Conservation (phyloP, 179 eudicot genomes). For the Silene coronaria region DNA sequence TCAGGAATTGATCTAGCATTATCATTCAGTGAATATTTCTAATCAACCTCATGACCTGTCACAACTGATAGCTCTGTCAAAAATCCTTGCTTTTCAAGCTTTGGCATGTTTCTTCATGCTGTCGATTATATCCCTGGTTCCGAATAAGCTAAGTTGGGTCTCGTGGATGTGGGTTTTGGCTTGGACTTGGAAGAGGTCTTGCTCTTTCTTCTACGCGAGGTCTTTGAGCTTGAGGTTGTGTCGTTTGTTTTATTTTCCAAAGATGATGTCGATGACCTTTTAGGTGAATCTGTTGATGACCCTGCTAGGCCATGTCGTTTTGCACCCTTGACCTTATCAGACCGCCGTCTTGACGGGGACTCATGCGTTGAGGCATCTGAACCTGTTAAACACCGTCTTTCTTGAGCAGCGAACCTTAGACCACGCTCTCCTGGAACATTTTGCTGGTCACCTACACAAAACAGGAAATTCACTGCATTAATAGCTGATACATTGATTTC, state of each 20-base stretch:
- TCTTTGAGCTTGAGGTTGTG: constrained; percentile 17
- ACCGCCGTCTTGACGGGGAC: constrained; percentile 27
- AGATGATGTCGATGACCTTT: constrained; percentile 14
- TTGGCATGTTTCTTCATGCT: neutral
- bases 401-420: constrained; percentile 14
- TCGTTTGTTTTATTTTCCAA: constrained; percentile 14
- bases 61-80: constrained; percentile 5
- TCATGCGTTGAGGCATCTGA: constrained; percentile 16
- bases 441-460: constrained; percentile 9
- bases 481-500: neutral
- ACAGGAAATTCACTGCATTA: neutral
- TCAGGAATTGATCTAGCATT: constrained; percentile 11
- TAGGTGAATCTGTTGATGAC: constrained; percentile 20
- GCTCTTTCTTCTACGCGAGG: constrained; percentile 24
- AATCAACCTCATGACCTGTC: constrained; percentile 1
- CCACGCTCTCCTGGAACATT: constrained; percentile 11
- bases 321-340: constrained; percentile 16
- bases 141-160: neutral
- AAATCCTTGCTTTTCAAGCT: constrained; percentile 4
- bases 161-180: neutral
- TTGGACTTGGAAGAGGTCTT: constrained; percentile 28
- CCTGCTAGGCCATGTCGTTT: constrained; percentile 21
- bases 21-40: constrained; percentile 19
- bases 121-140: constrained; percentile 15
- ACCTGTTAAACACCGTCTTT: constrained; percentile 11